These are phyloP conservation scores for Vanrija sp. DNA, from an alignment of 1,284 basidiomycete genomes.

Conservation along the genomic window DNA sequence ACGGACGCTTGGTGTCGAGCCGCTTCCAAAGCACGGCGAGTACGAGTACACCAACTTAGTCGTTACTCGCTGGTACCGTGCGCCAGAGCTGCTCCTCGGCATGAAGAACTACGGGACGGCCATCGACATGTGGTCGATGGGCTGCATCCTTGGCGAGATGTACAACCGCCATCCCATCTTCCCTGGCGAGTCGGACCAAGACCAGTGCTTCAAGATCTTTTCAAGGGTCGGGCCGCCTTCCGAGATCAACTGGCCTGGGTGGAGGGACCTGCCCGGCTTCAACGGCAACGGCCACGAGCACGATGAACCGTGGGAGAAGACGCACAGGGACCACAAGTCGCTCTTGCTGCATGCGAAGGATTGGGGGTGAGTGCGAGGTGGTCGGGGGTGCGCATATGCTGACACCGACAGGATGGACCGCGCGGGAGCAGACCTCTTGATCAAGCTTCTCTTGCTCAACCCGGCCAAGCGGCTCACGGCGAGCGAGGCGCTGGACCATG, in stretches of 20 bases:
- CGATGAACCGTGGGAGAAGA: slow-evolving; percentile 34
- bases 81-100: slow-evolving; percentile 89
- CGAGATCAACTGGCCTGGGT: slow-evolving; percentile 69
- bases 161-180: slow-evolving; percentile 82
- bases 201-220: slow-evolving; percentile 88
- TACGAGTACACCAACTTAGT: slow-evolving; percentile 92
- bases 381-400: background rate
- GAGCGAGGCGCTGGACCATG: slow-evolving; percentile 51
- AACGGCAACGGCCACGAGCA: slow-evolving; percentile 50
- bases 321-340: slow-evolving; percentile 19
- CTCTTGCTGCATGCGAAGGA: slow-evolving; percentile 23
- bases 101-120: slow-evolving; percentile 85
- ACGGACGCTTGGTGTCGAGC: slow-evolving; percentile 50
- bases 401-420: slow-evolving; percentile 32
- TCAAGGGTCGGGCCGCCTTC: slow-evolving; percentile 81
- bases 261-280: slow-evolving; percentile 70
- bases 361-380: slow-evolving; percentile 32
- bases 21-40: slow-evolving; percentile 46
- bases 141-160: slow-evolving; percentile 94
- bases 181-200: slow-evolving; percentile 78
- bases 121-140: slow-evolving; percentile 98
- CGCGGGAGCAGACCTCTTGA: slow-evolving; percentile 47
- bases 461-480: slow-evolving; percentile 55
- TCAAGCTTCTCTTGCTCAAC: slow-evolving; percentile 53
- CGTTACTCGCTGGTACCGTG: slow-evolving; percentile 98